Evolutionary conservation across 2,329 filamentous ascomycete species (phyloP).

Genomic region (Colletotrichum paranaense): DNA sequence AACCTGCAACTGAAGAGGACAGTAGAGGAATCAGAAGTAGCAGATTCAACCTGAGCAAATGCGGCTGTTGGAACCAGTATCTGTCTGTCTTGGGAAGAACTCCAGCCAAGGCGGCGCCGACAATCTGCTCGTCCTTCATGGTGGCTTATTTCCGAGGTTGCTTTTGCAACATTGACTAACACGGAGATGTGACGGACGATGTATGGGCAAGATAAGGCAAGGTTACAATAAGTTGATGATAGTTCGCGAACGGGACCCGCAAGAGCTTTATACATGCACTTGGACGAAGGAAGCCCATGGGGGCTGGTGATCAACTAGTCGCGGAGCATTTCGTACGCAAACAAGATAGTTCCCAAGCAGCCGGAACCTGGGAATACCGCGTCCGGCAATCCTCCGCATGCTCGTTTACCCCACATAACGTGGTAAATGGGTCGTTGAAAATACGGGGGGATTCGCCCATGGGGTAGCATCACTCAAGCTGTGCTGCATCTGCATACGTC

Average conservation of each 20-base stretch:
- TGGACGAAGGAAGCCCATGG: neutral
- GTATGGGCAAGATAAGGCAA: neutral
- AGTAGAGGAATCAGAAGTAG: conserved; percentile 52
- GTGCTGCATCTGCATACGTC: neutral
- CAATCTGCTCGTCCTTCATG: conserved; percentile 38
- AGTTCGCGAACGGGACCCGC: neutral
- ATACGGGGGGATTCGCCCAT: conserved; percentile 18
- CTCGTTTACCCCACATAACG: conserved; percentile 22
- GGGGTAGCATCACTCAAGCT: conserved; percentile 28
- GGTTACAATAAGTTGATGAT: neutral
- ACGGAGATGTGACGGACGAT: neutral
- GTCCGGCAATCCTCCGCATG: conserved; percentile 13
- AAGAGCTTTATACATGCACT: conserved; percentile 18
- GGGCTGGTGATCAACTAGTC: neutral
- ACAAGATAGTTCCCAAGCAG: conserved; percentile 3
- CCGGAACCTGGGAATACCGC: conserved; percentile 2
- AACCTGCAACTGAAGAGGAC: conserved; percentile 30
- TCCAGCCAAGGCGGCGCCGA: conserved; percentile 43
- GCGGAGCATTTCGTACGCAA: neutral
- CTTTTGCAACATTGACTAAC: conserved; percentile 3
- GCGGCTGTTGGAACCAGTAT: conserved; percentile 55
- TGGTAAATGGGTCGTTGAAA: conserved; percentile 18
- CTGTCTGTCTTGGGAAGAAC: conserved; percentile 52
- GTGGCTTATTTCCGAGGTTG: conserved; percentile 3
- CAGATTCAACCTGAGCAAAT: conserved; percentile 56